Evolutionary conservation across 805 yeast species (phyloP).

Genomic region (Sugiyamaella boreocaroliniensis): DNA sequence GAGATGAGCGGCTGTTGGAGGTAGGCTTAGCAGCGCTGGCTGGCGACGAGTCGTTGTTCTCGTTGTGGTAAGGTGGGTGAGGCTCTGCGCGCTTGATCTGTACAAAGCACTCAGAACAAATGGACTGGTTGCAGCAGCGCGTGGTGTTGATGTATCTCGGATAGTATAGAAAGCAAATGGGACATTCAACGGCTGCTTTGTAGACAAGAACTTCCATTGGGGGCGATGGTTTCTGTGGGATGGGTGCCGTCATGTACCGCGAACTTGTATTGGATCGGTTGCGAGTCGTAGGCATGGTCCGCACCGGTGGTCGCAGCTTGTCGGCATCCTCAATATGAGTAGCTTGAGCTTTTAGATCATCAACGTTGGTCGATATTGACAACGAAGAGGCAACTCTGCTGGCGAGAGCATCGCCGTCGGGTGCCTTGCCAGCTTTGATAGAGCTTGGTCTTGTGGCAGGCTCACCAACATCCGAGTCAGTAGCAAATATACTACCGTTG

Average conservation of each 20-base stretch:
- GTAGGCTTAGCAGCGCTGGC: conserved; percentile 24
- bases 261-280: conserved; percentile 18
- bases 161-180: conserved; percentile 84
- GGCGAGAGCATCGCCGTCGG: background rate
- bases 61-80: conserved; percentile 66
- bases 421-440: background rate
- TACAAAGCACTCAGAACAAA: conserved; percentile 94
- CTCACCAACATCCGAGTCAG: background rate
- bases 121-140: conserved; percentile 87
- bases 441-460: background rate
- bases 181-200: conserved; percentile 72
- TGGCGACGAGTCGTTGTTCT: conserved; percentile 31
- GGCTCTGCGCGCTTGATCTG: conserved; percentile 90
- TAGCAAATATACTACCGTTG: background rate
- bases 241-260: conserved; percentile 6
- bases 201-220: conserved; percentile 53
- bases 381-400: background rate
- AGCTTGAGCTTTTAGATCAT: conserved; percentile 3
- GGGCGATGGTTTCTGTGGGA: background rate
- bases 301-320: background rate
- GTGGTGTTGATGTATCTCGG: conserved; percentile 73
- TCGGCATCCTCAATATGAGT: conserved; percentile 2
- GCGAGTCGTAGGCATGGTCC: conserved; percentile 8
- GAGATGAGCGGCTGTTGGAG: conserved; percentile 2
- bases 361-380: background rate